Base-by-base conservation (phyloP, 225 moss, liverwort and hornwort species). In the Sphagnum contortum region DNA sequence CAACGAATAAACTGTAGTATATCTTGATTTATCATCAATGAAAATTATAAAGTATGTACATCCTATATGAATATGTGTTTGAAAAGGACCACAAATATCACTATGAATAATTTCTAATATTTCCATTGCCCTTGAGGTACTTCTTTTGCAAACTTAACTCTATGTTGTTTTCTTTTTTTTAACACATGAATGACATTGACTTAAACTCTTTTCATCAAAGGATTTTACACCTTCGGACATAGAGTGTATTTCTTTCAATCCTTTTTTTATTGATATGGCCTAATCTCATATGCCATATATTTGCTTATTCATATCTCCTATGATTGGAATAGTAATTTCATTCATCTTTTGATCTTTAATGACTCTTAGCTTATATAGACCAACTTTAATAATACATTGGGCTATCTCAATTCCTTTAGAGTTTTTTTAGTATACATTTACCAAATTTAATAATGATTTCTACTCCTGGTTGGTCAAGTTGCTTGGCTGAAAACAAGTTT, bases 251-350 rank as follows among this genome's bases (percentile, higher is more conserved):
- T 10, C 12, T 13, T 58, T 10, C 57, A 58, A 11, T n/a, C n/a
- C n/a, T n/a, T n/a, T n/a, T n/a, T n/a, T 13, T 13, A 58, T 58
- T 58, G 29, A 58, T 58, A 14, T 58, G 57, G 12, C 57, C 57
- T 13, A 58, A n/a, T 13, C 2, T n/a, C 5, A 11, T 10, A 13
- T 58, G 57, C 57, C 57, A 58, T 14, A 3, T 6, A 6, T 58
- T 14, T 7, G 57, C 57, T 13, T 58, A 5, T 58, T 58, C 12
- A 13, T 0, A 11, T 13, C 57, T 5, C 1, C 4, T 5, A 14
- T 58, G 5, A 13, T 14, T 11, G 1, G 57, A 4, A 13, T 14
- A 10, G 2, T 13, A 58, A n/a, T 58, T 10, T 5, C 57, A 10
- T 58, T 58, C 2, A 10, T 5, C 5, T 58, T 58, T 10, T 5